phyloP scores from a whole-genome alignment of 2,329 filamentous ascomycete species.

The Pseudogymnoascus sp. region DNA sequence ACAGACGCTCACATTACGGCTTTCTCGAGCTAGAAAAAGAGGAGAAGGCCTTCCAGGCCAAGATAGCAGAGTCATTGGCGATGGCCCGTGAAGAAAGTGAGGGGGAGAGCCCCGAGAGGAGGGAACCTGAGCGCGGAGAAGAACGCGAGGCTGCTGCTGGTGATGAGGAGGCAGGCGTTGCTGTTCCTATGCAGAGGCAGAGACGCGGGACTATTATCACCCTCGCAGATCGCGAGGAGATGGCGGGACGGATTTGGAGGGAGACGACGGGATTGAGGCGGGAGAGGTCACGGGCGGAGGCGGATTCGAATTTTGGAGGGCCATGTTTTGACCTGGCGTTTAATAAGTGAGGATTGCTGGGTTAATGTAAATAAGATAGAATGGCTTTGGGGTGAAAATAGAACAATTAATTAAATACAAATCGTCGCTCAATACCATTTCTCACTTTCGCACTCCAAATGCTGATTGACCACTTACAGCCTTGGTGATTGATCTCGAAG shows the following conservation, averaged over 20 bases:
- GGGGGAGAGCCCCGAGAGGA: slow-evolving; percentile 1
- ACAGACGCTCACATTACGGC: slow-evolving; percentile 27
- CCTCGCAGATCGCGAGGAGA: neutral
- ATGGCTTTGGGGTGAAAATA: neutral
- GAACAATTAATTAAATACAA: neutral
- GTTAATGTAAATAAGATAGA: neutral
- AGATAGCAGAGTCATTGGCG: slow-evolving; percentile 23
- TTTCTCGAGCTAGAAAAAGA: slow-evolving; percentile 23
- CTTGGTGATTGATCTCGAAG: neutral
- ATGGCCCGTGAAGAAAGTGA: slow-evolving; percentile 19
- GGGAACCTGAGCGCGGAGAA: neutral
- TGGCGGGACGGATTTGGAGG: neutral
- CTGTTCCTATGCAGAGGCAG: neutral
- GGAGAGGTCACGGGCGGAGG: neutral
- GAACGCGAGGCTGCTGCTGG: neutral
- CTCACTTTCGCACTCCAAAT: neutral
- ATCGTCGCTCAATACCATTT: neutral
- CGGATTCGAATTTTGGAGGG: neutral
- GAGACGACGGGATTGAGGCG: neutral
- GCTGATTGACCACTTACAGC: neutral
- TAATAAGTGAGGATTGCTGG: neutral
- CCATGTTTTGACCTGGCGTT: neutral
- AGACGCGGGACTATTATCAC: neutral
- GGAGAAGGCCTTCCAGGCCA: slow-evolving; percentile 20
- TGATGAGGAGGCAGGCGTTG: neutral